Conservation (phyloP, 2,329 filamentous ascomycete genomes). For the Chalara sp. region DNA sequence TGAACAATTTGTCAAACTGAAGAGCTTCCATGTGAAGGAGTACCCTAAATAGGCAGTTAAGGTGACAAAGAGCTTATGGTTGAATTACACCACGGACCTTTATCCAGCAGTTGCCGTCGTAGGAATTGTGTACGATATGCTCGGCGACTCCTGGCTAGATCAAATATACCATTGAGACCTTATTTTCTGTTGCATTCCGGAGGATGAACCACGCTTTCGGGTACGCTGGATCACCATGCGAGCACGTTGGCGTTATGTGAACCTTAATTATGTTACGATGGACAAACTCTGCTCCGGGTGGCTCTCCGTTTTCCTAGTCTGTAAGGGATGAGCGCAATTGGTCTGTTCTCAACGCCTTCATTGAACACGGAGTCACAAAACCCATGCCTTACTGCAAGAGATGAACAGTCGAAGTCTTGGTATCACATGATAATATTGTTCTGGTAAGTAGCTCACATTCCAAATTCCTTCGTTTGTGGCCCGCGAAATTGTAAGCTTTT, state of each 20-base stretch:
- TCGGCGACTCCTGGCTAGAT: neutral
- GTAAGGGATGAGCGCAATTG: too few species aligned
- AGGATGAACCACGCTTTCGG: too few species aligned
- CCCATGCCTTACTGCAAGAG: neutral
- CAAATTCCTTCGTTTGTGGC: constrained; percentile 8
- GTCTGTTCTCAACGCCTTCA: neutral
- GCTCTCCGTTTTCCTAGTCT: too few species aligned
- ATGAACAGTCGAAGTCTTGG: neutral
- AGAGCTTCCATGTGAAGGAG: constrained; percentile 92
- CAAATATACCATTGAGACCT: neutral
- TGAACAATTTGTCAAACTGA: constrained; percentile 92
- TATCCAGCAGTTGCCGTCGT: too few species aligned
- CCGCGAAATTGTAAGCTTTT: neutral
- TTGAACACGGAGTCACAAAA: neutral
- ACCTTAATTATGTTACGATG: too few species aligned
- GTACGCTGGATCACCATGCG: too few species aligned
- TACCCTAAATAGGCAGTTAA: constrained; percentile 43
- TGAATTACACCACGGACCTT: neutral
- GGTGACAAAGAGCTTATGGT: neutral
- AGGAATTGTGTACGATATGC: neutral
- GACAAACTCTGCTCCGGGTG: too few species aligned
- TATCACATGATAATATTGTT: constrained; percentile 13
- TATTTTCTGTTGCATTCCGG: too few species aligned
- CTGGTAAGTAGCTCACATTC: constrained; percentile 10
- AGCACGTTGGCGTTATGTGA: too few species aligned